Percentiles rank a stretch among this genome's conserved stretches.
Conservation (phyloP, 164 flowering plant species). For the Magnolia officinalis region DNA sequence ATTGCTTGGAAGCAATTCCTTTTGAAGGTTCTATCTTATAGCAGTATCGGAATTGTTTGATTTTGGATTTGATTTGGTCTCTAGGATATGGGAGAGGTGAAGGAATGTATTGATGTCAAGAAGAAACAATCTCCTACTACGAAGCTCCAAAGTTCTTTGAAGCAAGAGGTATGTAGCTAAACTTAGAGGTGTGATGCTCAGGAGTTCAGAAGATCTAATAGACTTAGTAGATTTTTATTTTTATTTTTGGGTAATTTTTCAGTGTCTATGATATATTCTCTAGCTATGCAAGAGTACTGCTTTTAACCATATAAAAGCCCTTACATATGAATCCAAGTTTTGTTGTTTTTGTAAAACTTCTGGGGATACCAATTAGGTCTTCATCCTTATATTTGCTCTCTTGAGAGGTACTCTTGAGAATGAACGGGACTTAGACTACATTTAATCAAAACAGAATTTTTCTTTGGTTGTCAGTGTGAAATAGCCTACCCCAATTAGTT, state of each 20-base stretch:
- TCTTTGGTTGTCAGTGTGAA: too few species aligned
- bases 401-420: too few species aligned
- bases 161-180: slow-evolving; percentile 68
- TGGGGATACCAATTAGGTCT: too few species aligned
- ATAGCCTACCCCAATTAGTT: too few species aligned
- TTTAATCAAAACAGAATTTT: too few species aligned
- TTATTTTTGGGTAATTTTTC: background rate
- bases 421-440: too few species aligned
- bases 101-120: slow-evolving; percentile 22
- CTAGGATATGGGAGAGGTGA: slow-evolving; percentile 45
- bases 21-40: background rate
- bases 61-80: slow-evolving; percentile 13
- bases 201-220: background rate
- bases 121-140: slow-evolving; percentile 36
- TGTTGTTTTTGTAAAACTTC: too few species aligned
- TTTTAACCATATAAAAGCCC: too few species aligned
- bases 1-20: background rate
- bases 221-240: background rate
- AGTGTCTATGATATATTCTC: too few species aligned
- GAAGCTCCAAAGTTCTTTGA: slow-evolving; percentile 47
- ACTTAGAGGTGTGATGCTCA: slow-evolving; percentile 3
- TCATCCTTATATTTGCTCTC: too few species aligned
- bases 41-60: slow-evolving; percentile 6
- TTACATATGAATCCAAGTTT: too few species aligned
- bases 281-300: too few species aligned